Base-by-base conservation (phyloP, 768 basidiomycete species). In the Nidula microcarpa region DNA sequence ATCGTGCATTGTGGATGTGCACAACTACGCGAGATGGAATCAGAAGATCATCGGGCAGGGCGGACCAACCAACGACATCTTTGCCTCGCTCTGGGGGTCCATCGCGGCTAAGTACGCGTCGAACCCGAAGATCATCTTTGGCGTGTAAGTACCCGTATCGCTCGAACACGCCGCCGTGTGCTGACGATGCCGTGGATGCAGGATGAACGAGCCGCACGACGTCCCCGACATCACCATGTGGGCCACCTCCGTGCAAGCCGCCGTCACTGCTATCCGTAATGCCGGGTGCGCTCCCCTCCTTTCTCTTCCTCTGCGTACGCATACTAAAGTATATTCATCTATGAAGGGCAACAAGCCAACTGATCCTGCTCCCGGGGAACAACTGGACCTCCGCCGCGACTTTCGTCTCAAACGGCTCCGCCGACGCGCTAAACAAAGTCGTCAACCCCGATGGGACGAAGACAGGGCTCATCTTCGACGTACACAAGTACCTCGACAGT, bases 181-280 rank as follows among this genome's bases (percentile, higher is more conserved):
- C 14, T 13, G 23, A 36, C 33, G 30, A 10, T 32, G 11, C 11
- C 18, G 11, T n/a, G 16, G 30, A 13, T 34, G 18, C 49, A 80
- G 78, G 30, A 83, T 85, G 82, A 85, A 85, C 56, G 84, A 85
- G 56, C 83, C 84, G 4, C 83, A 86, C 56, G 80, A 85, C 60
- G 62, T 82, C 5, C 78, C 79, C 7, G 62, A 73, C 53, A 78
- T 81, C 59, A 54, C 51, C 23, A 57, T 63, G 1, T 84, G 82
- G 82, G 82, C 80, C 5, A 62, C 54, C 11, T 65, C 78, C 1
- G 78, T 84, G 32, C 82, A 85, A 64, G 76, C 76, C n/a, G 80
- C 77, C 11, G 82, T 86, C 16, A 82, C 78, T 17, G 83, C 81
- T 4, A 85, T 86, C 56, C 78, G 85, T 45, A 64, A 72, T 2